Evolutionary conservation across 768 basidiomycete genomes (phyloP).

Genomic region (Hypholoma sublateritium): DNA sequence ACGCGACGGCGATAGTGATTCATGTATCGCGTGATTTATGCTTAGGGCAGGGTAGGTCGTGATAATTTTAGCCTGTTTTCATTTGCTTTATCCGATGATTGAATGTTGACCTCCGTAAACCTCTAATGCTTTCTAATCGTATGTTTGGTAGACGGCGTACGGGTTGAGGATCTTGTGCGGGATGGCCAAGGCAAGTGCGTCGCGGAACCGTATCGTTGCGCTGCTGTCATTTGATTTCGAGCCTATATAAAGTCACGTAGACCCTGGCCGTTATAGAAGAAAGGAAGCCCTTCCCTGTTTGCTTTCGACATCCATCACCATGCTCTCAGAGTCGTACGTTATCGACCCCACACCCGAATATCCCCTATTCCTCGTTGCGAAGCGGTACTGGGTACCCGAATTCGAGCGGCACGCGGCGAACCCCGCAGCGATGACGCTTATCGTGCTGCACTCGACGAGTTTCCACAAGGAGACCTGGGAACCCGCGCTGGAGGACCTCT

Average conservation of each 20-base stretch:
- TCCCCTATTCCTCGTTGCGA: constrained; percentile 53
- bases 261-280: background rate
- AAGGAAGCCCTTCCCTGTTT: constrained; percentile 1
- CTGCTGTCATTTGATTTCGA: background rate
- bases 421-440: constrained; percentile 50
- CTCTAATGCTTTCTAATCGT: too few species aligned
- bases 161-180: too few species aligned
- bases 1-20: background rate
- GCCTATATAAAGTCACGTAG: constrained; percentile 6
- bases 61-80: background rate
- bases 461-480: constrained; percentile 80
- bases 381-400: constrained; percentile 51
- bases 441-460: constrained; percentile 69
- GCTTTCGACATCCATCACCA: background rate
- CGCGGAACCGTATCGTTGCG: background rate
- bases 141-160: too few species aligned
- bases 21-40: background rate
- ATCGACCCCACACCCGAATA: constrained; percentile 39
- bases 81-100: background rate
- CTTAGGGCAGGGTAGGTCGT: background rate
- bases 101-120: background rate
- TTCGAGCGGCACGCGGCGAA: constrained; percentile 33
- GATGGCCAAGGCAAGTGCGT: background rate
- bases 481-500: constrained; percentile 52
- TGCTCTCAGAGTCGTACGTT: constrained; percentile 20